Evolutionary conservation across 208 protist species (phyloP).

Genomic region (Porcisia deanei): DNA sequence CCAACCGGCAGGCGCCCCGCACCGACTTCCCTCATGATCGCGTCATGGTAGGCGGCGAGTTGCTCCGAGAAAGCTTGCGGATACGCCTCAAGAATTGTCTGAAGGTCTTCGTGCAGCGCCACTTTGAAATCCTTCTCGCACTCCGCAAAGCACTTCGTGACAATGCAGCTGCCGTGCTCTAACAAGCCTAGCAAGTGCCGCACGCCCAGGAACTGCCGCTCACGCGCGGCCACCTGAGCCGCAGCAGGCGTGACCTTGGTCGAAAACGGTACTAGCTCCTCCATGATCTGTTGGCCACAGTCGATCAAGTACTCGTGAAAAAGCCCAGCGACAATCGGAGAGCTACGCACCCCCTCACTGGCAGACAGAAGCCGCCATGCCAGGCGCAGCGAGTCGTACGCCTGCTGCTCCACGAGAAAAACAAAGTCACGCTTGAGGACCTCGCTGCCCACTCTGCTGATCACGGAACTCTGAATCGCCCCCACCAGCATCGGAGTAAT

Average conservation of each 20-base stretch:
- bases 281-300: constrained; percentile 25
- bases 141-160: constrained; percentile 50
- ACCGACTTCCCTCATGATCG: constrained; percentile 67
- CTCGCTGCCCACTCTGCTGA: constrained; percentile 33
- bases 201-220: constrained; percentile 57
- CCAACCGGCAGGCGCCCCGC: constrained; percentile 29
- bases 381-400: constrained; percentile 37
- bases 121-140: constrained; percentile 64
- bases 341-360: constrained; percentile 28
- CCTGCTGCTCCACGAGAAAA: constrained; percentile 25
- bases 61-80: constrained; percentile 90
- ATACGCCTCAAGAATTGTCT: constrained; percentile 83
- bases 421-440: constrained; percentile 55
- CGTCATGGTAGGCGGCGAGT: constrained; percentile 92
- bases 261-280: constrained; percentile 25
- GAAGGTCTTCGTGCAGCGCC: constrained; percentile 89
- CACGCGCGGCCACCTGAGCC: constrained; percentile 11
- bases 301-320: constrained; percentile 73
- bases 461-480: constrained; percentile 37
- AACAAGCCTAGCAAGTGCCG: constrained; percentile 86
- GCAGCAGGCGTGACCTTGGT: constrained; percentile 18
- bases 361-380: constrained; percentile 49
- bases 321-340: constrained; percentile 11
- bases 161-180: constrained; percentile 52
- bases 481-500: constrained; percentile 52